phyloP scores from a whole-genome alignment of 225 moss, liverwort and hornwort species.

The Pseudisothecium myosuroides region DNA sequence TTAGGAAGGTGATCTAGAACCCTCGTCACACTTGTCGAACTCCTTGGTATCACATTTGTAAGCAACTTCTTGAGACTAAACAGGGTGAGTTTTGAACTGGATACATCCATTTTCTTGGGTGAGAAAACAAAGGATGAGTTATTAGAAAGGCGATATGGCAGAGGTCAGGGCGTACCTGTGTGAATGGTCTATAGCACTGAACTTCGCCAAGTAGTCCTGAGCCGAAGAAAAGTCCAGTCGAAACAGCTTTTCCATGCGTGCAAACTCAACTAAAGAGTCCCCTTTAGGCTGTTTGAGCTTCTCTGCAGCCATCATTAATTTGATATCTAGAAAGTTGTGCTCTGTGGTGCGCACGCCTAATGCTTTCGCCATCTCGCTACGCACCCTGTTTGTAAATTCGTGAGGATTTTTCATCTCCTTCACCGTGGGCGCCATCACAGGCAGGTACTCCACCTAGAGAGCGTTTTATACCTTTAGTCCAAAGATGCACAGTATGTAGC shows the following conservation, averaged over 20 bases:
- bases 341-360: slow-evolving; percentile 41
- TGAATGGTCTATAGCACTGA: slow-evolving; percentile 31
- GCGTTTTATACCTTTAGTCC: not conserved
- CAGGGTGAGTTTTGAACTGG: not conserved
- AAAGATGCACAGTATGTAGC: not conserved
- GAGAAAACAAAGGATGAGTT: not conserved
- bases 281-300: slow-evolving; percentile 46
- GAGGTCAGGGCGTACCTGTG: slow-evolving; percentile 18
- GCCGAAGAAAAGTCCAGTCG: slow-evolving; percentile 28
- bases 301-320: slow-evolving; percentile 41
- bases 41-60: not conserved
- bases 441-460: slow-evolving; percentile 52
- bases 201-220: slow-evolving; percentile 39
- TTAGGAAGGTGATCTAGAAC: not conserved
- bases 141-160: not conserved
- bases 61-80: not conserved
- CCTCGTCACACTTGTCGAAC: not conserved
- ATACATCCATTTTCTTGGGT: not conserved
- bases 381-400: slow-evolving; percentile 48
- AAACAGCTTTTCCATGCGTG: slow-evolving; percentile 49
- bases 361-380: slow-evolving; percentile 31
- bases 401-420: slow-evolving; percentile 30
- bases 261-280: slow-evolving; percentile 40
- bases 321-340: slow-evolving; percentile 51
- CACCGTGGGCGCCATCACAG: slow-evolving; percentile 35